These are phyloP conservation scores for Styphnolobium japonicum DNA, from an alignment of 306 rosid species.

Conservation along the genomic window DNA sequence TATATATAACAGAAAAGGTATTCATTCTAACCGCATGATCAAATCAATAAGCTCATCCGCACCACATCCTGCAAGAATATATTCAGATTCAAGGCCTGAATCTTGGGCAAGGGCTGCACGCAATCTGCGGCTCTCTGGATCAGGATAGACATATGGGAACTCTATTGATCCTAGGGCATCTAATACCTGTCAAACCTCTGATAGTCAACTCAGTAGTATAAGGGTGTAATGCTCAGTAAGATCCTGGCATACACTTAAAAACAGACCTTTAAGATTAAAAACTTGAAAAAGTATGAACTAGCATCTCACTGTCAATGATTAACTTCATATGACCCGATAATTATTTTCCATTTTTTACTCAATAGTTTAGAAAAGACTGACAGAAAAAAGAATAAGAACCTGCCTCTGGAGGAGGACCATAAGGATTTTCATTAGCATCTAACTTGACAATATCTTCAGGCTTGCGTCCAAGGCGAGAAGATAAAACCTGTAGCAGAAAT, in stretches of 20 bases:
- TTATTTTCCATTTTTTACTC: not conserved
- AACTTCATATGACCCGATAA: conserved; percentile 4
- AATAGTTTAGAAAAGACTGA: not conserved
- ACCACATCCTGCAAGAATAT: conserved; percentile 94
- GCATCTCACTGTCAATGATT: not conserved
- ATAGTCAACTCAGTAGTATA: conserved; percentile 30
- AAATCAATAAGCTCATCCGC: conserved; percentile 97
- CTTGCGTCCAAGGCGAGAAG: conserved; percentile 80
- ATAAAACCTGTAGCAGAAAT: conserved; percentile 62
- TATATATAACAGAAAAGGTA: not conserved
- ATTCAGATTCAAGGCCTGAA: conserved; percentile 83
- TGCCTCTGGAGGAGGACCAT: conserved; percentile 97
- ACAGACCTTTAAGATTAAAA: not conserved
- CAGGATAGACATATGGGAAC: conserved; percentile 92
- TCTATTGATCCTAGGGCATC: conserved; percentile 77
- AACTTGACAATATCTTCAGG: conserved; percentile 95
- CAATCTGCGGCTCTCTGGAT: conserved; percentile 84
- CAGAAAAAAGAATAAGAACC: conserved; percentile 12
- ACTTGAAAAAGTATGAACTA: not conserved
- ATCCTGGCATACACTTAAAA: not conserved
- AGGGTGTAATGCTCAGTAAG: not conserved
- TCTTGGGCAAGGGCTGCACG: conserved; percentile 93
- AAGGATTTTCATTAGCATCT: conserved; percentile 98
- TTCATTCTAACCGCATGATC: conserved; percentile 74
- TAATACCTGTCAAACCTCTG: conserved; percentile 57